These are phyloP conservation scores for Boletus subluridellus DNA, from an alignment of 1,284 basidiomycete genomes.

Conservation along the genomic window DNA sequence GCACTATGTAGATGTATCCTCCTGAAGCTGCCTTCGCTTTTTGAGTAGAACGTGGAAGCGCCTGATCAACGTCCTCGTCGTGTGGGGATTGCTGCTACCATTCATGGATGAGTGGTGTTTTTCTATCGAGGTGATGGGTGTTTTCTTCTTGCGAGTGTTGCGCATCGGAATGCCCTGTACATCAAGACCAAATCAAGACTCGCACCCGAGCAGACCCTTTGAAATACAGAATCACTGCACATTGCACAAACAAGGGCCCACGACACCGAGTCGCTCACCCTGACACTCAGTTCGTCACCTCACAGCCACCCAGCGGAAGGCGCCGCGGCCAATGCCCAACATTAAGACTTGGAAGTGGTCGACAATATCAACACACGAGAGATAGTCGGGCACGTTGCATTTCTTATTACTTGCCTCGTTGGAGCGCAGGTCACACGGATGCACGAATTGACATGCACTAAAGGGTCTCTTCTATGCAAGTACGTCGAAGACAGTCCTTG, in stretches of 20 bases:
- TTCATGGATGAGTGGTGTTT: background rate
- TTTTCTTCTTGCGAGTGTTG: constrained; percentile 34
- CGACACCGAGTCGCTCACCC: too few relatives aligned
- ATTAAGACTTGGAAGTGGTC: too few relatives aligned
- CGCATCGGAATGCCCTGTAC: constrained; percentile 35
- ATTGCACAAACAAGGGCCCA: too few relatives aligned
- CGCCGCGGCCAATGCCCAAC: too few relatives aligned
- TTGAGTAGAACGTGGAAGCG: constrained; percentile 69
- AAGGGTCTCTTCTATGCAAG: background rate
- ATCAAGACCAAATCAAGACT: too few relatives aligned
- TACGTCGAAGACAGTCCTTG: background rate
- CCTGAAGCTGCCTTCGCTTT: constrained; percentile 46
- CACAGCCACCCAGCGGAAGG: too few relatives aligned
- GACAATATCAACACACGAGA: background rate
- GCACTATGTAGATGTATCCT: too few relatives aligned
- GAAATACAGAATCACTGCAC: too few relatives aligned
- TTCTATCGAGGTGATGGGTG: constrained; percentile 17
- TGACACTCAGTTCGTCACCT: too few relatives aligned
- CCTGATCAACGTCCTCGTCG: constrained; percentile 63
- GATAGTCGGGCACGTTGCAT: background rate
- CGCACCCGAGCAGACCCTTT: background rate
- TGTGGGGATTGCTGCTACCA: constrained; percentile 45
- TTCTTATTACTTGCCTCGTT: background rate
- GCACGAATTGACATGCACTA: background rate
- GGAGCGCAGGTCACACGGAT: background rate